phyloP scores from a whole-genome alignment of 2,329 filamentous ascomycete genomes.

The Monilinia polystroma region DNA sequence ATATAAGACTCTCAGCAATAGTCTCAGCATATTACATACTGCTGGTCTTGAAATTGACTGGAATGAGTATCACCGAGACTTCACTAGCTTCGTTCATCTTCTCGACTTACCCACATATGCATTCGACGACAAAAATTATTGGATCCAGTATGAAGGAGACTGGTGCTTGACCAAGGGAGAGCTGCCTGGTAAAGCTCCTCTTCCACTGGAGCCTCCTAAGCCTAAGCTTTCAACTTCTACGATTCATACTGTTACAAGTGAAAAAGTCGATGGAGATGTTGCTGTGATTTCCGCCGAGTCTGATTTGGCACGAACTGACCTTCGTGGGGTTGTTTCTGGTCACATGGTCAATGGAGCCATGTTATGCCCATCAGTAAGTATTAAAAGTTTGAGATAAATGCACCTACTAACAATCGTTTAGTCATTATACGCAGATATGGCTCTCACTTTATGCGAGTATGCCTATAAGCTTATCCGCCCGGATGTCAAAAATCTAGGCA shows the following conservation, averaged over 20 bases:
- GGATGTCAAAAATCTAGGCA: conserved; percentile 44
- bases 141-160: conserved; percentile 62
- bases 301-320: conserved; percentile 47
- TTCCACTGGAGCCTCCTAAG: conserved; percentile 55
- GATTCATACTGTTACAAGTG: conserved; percentile 46
- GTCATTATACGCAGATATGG: conserved; percentile 59
- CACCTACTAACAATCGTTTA: conserved; percentile 30
- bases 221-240: conserved; percentile 47
- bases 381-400: neutral
- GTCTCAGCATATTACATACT: conserved; percentile 58
- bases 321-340: conserved; percentile 48
- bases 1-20: conserved; percentile 62
- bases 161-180: conserved; percentile 66
- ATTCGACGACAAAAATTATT: conserved; percentile 70
- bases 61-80: conserved; percentile 67
- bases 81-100: conserved; percentile 56
- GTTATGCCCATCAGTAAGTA: conserved; percentile 43
- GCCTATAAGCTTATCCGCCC: conserved; percentile 46
- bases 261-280: conserved; percentile 51
- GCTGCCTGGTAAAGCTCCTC: conserved; percentile 42
- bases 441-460: conserved; percentile 56
- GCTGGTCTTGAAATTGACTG: conserved; percentile 66
- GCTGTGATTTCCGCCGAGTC: conserved; percentile 54
- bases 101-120: conserved; percentile 66
- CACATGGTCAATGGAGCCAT: conserved; percentile 58